Evolutionary conservation across 176 grass and related monocot species (phyloP).

Genomic region (Aechmea fasciata): DNA sequence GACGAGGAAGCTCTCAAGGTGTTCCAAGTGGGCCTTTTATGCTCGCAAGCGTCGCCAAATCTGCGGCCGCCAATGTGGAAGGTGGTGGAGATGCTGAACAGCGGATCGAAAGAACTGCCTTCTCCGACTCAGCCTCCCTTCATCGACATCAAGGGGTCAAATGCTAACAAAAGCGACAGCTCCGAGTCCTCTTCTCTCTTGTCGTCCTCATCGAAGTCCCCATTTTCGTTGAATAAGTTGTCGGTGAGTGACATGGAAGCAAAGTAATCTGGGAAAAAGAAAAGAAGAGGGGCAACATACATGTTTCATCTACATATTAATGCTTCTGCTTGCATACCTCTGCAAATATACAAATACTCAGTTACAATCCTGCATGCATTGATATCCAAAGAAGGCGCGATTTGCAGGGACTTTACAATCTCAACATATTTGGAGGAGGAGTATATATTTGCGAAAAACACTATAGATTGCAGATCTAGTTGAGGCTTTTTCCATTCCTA

Average conservation of each 20-base stretch:
- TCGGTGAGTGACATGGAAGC: constrained; percentile 32
- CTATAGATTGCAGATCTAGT: too few relatives aligned
- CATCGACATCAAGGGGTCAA: constrained; percentile 40
- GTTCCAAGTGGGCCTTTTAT: constrained; percentile 55
- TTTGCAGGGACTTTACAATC: too few relatives aligned
- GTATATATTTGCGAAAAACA: too few relatives aligned
- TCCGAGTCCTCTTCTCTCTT: constrained; percentile 24
- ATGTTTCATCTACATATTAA: too few relatives aligned
- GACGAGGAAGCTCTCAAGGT: constrained; percentile 42
- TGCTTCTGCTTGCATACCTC: too few relatives aligned
- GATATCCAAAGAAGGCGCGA: too few relatives aligned
- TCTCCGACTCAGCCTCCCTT: constrained; percentile 56
- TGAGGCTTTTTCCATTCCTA: too few relatives aligned
- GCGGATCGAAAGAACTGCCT: constrained; percentile 24
- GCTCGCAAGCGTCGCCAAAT: constrained; percentile 49
- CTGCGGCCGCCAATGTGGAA: constrained; percentile 67
- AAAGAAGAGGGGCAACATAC: too few relatives aligned
- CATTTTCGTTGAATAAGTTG: constrained; percentile 50
- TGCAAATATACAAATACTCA: too few relatives aligned
- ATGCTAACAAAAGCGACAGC: constrained; percentile 10
- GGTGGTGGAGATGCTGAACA: constrained; percentile 64
- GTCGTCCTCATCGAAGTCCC: constrained; percentile 34
- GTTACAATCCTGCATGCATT: too few relatives aligned
- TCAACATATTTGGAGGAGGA: too few relatives aligned
- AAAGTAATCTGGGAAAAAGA: constrained; percentile 18